These are phyloP conservation scores for Solanum verrucosum DNA, from an alignment of 257 asterid genomes.

Conservation along the genomic window DNA sequence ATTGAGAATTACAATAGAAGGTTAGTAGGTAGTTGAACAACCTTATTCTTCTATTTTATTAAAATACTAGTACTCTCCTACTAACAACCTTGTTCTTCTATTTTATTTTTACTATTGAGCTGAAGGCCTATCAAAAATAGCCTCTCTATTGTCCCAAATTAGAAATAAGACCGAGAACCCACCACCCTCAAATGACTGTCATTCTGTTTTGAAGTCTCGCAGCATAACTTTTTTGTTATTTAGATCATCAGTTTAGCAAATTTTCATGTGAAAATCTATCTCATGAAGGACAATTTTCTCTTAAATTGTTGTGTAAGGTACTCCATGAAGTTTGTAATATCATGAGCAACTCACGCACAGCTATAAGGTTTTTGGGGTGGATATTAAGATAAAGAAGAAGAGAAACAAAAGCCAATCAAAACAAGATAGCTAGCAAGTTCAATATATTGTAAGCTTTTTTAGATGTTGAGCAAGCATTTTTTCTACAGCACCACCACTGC, in stretches of 20 bases:
- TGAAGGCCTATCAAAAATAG: accelerated
- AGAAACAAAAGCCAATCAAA: neutral
- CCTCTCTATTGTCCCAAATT: neutral
- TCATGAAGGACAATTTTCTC: neutral
- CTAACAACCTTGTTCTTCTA: neutral
- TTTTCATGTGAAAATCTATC: neutral
- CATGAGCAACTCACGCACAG: neutral
- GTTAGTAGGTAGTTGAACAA: no score
- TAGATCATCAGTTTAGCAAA: neutral
- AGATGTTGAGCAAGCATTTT: neutral
- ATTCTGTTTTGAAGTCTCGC: neutral
- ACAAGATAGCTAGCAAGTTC: neutral
- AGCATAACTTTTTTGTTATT: neutral
- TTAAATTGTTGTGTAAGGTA: neutral
- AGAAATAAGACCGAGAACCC: neutral
- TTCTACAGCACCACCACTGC: neutral
- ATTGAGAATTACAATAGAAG: no score
- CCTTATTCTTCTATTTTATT: no score
- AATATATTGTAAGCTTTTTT: neutral
- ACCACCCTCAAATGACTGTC: neutral
- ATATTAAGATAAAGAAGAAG: neutral
- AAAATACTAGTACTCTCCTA: neutral
- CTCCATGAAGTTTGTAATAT: neutral
- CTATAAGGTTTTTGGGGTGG: neutral
- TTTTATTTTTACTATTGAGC: no score